Conservation (phyloP, 2,329 filamentous ascomycete species). For the Penicillium palitans region DNA sequence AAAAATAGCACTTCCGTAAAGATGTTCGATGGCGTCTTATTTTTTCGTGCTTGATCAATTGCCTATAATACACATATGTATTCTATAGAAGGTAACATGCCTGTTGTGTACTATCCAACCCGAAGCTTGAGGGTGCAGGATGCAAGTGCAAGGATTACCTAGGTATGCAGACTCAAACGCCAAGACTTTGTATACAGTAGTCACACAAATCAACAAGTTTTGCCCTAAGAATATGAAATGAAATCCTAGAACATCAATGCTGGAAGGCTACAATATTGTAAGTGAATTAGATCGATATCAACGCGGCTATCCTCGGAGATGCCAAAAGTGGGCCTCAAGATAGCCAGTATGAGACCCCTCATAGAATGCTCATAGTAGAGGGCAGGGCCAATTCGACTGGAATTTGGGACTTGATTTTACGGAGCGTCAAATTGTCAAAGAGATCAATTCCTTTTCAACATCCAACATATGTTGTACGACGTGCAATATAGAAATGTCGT, state of each 20-base stretch:
- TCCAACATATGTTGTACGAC: neutral
- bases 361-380: conserved; percentile 4
- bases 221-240: neutral
- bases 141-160: neutral
- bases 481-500: neutral
- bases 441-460: neutral
- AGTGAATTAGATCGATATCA: neutral
- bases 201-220: neutral
- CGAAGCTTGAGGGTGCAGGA: neutral
- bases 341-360: conserved; percentile 9
- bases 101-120: neutral
- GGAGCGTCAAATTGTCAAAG: neutral
- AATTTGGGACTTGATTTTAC: neutral
- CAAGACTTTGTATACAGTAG: neutral
- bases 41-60: neutral
- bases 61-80: neutral
- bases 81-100: neutral
- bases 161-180: neutral
- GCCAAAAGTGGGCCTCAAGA: conserved; percentile 14
- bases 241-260: neutral
- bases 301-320: conserved; percentile 19
- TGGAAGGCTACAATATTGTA: neutral
- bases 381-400: neutral
- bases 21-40: neutral
- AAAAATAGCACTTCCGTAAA: neutral